Evolutionary conservation across 768 basidiomycete genomes (phyloP).

Genomic region (Podaxis carcinomalis): DNA sequence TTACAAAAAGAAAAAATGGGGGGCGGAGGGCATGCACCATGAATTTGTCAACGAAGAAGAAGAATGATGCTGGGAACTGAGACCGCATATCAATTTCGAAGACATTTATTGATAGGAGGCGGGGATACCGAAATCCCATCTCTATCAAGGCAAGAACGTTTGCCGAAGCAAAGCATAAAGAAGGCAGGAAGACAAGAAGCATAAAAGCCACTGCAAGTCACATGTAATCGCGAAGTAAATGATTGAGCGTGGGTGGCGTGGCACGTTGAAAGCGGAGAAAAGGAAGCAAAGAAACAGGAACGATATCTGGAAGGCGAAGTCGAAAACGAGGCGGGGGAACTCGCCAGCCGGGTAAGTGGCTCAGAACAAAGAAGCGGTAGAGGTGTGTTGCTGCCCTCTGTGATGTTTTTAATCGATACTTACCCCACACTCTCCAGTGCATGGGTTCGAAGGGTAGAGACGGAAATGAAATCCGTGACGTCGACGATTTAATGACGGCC

Average conservation of each 20-base stretch:
- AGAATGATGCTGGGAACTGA: neutral
- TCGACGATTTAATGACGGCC: neutral
- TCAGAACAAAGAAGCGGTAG: neutral
- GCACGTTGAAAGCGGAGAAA: neutral
- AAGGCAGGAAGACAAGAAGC: neutral
- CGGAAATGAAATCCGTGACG: neutral
- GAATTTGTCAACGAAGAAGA: neutral
- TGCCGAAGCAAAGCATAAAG: neutral
- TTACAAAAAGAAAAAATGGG: neutral
- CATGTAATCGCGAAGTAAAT: neutral
- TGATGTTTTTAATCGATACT: neutral
- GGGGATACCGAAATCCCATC: neutral
- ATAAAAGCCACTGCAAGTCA: neutral
- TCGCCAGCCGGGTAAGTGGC: neutral
- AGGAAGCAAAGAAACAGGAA: neutral
- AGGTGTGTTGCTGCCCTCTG: neutral
- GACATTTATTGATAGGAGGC: neutral
- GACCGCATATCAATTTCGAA: neutral
- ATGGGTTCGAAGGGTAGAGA: neutral
- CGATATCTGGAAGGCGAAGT: neutral
- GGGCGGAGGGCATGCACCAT: neutral
- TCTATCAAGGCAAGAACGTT: neutral
- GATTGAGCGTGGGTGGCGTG: neutral
- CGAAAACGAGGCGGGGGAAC: neutral
- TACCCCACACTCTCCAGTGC: neutral